A percentile compares a stretch with the other conserved stretches of the same genome.
Evolutionary conservation across 2,329 filamentous ascomycete species (phyloP).

Genomic region (Aspergillus oerlinghausenensis): DNA sequence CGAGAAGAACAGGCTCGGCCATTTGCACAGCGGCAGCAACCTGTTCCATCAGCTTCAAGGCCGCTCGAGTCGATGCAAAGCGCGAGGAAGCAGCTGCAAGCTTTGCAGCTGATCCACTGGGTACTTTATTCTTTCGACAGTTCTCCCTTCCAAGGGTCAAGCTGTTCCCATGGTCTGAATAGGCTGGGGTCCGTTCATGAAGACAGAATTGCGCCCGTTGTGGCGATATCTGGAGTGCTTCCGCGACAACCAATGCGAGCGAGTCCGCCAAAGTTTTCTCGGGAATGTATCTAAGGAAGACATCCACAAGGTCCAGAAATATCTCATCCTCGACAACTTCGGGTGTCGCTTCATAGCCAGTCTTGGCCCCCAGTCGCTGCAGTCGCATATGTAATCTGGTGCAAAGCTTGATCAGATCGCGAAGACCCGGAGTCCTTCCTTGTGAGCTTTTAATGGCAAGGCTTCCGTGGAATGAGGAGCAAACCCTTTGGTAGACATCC

Average conservation of each 20-base stretch:
- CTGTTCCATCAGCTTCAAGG: conserved; percentile 79
- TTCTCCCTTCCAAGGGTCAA: conserved; percentile 64
- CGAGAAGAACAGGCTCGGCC: conserved; percentile 83
- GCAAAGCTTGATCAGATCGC: conserved; percentile 91
- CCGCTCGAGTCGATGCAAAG: conserved; percentile 86
- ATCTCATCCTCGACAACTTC: conserved; percentile 73
- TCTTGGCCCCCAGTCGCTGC: conserved; percentile 53
- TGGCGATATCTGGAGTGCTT: conserved; percentile 80
- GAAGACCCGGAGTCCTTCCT: conserved; percentile 59
- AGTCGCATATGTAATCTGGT: conserved; percentile 67
- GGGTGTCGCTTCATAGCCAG: conserved; percentile 65
- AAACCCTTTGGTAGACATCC: conserved; percentile 49
- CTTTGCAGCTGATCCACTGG: conserved; percentile 42
- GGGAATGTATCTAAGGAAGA: conserved; percentile 78
- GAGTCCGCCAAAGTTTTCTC: conserved; percentile 54
- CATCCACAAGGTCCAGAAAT: conserved; percentile 89
- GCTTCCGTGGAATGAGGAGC: conserved; percentile 35
- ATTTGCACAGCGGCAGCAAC: conserved; percentile 77
- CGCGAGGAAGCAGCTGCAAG: conserved; percentile 36
- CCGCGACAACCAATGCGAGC: conserved; percentile 64
- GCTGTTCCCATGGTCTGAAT: conserved; percentile 57
- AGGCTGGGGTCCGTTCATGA: conserved; percentile 63
- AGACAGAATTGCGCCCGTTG: conserved; percentile 77
- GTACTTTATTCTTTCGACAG: conserved; percentile 55
- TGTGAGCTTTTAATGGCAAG: conserved; percentile 37